These are phyloP conservation scores for Talaromyces ruber DNA, from an alignment of 495 filamentous ascomycete genomes.

Conservation along the genomic window DNA sequence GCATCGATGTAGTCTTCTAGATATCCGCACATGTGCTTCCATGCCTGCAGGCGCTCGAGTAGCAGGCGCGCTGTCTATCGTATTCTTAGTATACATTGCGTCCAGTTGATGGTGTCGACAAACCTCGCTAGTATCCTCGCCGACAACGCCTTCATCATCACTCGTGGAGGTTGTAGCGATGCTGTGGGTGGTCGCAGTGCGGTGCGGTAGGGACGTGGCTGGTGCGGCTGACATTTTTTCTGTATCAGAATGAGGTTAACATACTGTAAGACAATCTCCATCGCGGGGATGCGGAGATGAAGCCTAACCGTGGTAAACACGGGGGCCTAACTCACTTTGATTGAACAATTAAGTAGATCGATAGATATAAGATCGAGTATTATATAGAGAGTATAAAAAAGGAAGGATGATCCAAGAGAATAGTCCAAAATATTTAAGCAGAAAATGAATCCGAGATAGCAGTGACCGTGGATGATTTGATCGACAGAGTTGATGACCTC, in stretches of 20 bases:
- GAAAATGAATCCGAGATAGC: neutral
- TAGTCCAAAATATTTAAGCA: neutral
- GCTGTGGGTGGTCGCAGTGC: slow-evolving; percentile 46
- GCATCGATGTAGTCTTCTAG: slow-evolving; percentile 80
- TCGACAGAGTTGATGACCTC: neutral
- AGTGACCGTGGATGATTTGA: neutral
- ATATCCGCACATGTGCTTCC: slow-evolving; percentile 89
- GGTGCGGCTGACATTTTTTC: slow-evolving; percentile 23
- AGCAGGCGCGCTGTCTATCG: slow-evolving; percentile 65
- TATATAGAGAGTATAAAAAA: neutral
- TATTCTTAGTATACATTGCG: neutral
- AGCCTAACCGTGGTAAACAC: neutral
- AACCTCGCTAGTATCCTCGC: slow-evolving; percentile 73
- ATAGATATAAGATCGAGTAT: neutral
- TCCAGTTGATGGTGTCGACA: slow-evolving; percentile 18
- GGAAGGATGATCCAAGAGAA: neutral
- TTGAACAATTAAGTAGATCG: neutral
- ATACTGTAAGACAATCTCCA: neutral
- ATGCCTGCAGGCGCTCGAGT: slow-evolving; percentile 77
- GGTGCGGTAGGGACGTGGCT: slow-evolving; percentile 40
- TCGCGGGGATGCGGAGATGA: neutral
- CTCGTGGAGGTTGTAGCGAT: slow-evolving; percentile 28
- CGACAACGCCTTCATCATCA: slow-evolving; percentile 61
- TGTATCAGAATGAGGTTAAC: too few relatives aligned
- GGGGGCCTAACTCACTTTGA: neutral